Evolutionary conservation across 1,139 yeast genomes (phyloP).

Genomic region (Scheffersomyces parashehatae): DNA sequence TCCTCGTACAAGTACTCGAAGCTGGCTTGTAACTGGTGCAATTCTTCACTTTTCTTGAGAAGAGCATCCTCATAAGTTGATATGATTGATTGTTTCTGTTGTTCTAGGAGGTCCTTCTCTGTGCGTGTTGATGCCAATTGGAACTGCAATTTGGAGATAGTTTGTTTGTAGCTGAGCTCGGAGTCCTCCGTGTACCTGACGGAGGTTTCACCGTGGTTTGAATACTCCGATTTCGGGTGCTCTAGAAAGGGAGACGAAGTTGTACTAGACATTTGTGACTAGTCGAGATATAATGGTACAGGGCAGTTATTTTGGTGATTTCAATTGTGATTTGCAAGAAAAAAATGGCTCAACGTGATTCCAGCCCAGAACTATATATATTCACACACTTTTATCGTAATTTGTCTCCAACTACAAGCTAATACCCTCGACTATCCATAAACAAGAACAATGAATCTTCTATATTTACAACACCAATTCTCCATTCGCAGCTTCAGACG

Average conservation of each 20-base stretch:
- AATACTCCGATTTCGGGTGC: constrained; percentile 24
- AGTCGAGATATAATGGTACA: too few species aligned
- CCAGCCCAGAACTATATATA: too few species aligned
- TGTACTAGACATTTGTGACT: constrained; percentile 11
- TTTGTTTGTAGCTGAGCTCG: constrained; percentile 15
- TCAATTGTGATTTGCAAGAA: too few species aligned
- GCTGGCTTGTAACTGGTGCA: constrained; percentile 47
- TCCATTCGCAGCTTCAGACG: too few species aligned
- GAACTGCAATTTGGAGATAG: constrained; percentile 24
- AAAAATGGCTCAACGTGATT: too few species aligned
- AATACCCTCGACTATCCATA: too few species aligned
- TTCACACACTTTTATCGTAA: too few species aligned
- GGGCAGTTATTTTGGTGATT: too few species aligned
- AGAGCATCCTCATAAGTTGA: constrained; percentile 32
- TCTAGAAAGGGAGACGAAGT: constrained; percentile 50
- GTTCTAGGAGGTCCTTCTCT: constrained; percentile 35
- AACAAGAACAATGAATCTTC: too few species aligned
- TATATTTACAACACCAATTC: too few species aligned
- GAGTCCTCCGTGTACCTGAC: constrained; percentile 16
- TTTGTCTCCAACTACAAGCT: too few species aligned
- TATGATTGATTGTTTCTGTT: constrained; percentile 29
- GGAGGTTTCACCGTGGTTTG: background rate
- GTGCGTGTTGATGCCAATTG: constrained; percentile 31
- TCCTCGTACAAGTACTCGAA: constrained; percentile 59
- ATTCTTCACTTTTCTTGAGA: constrained; percentile 31